These are phyloP conservation scores for Fusarium sp. DNA, from an alignment of 2,329 filamentous ascomycete genomes.

Conservation along the genomic window DNA sequence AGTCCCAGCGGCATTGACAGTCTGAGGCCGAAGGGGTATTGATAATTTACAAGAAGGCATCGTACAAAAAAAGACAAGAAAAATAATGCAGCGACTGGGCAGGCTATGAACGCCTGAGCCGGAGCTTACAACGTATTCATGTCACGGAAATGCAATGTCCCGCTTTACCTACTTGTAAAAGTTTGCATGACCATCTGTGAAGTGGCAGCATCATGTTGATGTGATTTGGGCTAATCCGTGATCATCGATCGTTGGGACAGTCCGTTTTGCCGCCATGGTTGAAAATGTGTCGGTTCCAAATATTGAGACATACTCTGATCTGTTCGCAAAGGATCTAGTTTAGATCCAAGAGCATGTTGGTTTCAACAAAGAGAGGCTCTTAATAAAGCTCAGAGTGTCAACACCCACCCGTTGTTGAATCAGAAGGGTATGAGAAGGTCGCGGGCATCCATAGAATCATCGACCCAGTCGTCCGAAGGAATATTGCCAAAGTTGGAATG, in stretches of 20 bases:
- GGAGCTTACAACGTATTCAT: not conserved
- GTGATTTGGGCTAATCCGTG: not conserved
- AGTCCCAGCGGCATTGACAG: not conserved
- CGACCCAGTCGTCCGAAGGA: not conserved
- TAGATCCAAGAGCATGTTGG: not conserved
- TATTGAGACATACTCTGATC: not conserved
- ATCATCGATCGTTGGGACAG: not conserved
- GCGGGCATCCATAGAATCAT: not conserved
- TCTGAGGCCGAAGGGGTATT: not conserved
- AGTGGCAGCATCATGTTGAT: not conserved
- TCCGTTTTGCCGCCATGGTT: not conserved
- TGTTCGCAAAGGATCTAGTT: not conserved
- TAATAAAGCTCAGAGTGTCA: not conserved
- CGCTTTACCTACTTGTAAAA: not conserved
- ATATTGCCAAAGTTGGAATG: not conserved
- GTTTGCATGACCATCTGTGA: not conserved
- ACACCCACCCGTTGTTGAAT: not conserved
- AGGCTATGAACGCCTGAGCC: not conserved
- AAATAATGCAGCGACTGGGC: not conserved
- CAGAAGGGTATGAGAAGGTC: not conserved
- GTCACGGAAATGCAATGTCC: not conserved
- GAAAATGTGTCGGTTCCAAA: not conserved
- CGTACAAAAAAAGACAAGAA: not conserved
- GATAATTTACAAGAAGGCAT: not conserved
- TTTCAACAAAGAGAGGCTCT: not conserved